These are phyloP conservation scores for Syncephalis plumigaleata DNA, from an alignment of 371 early-diverging fungal species.

Conservation along the genomic window DNA sequence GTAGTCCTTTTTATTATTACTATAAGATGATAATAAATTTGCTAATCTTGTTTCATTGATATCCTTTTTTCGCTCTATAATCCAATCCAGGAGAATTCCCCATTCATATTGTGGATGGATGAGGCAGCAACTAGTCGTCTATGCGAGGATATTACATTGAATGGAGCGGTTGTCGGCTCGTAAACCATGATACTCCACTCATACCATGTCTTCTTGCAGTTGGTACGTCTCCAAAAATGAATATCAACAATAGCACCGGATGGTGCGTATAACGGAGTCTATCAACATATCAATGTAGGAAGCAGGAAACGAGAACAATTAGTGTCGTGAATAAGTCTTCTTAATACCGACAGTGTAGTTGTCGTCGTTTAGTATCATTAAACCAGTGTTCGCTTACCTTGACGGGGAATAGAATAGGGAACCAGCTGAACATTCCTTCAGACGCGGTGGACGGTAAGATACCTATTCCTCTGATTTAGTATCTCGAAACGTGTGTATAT, in stretches of 20 bases:
- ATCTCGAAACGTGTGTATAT: no score
- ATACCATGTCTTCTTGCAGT: conserved; percentile 77
- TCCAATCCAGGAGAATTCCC: conserved; percentile 41
- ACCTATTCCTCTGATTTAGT: no score
- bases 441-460: conserved; percentile 55
- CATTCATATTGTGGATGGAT: conserved; percentile 30
- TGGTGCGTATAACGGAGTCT: conserved; percentile 41
- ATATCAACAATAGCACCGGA: conserved; percentile 32
- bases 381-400: conserved; percentile 14
- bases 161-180: conserved; percentile 8
- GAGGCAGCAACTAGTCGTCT: conserved; percentile 6
- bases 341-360: no score
- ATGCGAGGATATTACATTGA: conserved; percentile 1
- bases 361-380: no score
- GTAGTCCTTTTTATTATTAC: no score
- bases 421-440: conserved; percentile 81
- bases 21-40: no score
- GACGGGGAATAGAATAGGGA: conserved; percentile 88
- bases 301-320: neutral
- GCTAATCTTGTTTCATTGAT: no score
- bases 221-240: conserved; percentile 74
- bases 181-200: conserved; percentile 56
- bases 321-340: no score
- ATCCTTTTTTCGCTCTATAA: no score
- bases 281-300: neutral